phyloP scores from a whole-genome alignment of 2,329 filamentous ascomycete genomes.

The Parastagonospora nodorum region DNA sequence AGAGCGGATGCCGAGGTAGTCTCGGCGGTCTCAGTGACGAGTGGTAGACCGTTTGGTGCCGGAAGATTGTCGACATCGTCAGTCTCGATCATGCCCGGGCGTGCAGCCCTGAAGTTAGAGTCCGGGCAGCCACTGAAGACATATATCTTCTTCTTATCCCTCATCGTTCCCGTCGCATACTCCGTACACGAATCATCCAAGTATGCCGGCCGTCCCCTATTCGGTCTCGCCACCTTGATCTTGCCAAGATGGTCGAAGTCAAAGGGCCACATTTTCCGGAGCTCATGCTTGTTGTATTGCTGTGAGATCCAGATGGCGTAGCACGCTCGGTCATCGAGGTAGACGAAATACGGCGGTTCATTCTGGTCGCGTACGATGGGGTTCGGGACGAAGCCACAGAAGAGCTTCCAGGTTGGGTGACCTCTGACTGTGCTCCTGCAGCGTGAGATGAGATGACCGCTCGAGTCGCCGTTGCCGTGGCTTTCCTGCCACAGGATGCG shows the following conservation, averaged over 20 bases:
- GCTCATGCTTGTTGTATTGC: slow-evolving; percentile 28
- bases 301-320: slow-evolving; percentile 40
- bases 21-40: too few species aligned
- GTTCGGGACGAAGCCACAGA: slow-evolving; percentile 35
- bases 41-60: too few species aligned
- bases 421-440: slow-evolving; percentile 19
- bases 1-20: too few species aligned
- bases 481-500: slow-evolving; percentile 47
- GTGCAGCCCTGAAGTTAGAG: not conserved
- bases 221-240: slow-evolving; percentile 37
- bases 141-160: slow-evolving; percentile 12
- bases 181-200: slow-evolving; percentile 13
- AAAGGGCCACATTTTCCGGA: slow-evolving; percentile 40
- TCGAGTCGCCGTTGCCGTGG: slow-evolving; percentile 43
- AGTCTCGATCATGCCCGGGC: not conserved
- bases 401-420: slow-evolving; percentile 49
- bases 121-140: slow-evolving; percentile 15
- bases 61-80: too few species aligned
- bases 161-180: slow-evolving; percentile 14
- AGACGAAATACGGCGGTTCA: slow-evolving; percentile 45
- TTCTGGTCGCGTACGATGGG: slow-evolving; percentile 28
- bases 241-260: slow-evolving; percentile 45
- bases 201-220: slow-evolving; percentile 46
- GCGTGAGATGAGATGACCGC: slow-evolving; percentile 29
- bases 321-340: slow-evolving; percentile 48